Evolutionary conservation across 768 basidiomycete genomes (phyloP).

Genomic region (Calocybe cyanea): DNA sequence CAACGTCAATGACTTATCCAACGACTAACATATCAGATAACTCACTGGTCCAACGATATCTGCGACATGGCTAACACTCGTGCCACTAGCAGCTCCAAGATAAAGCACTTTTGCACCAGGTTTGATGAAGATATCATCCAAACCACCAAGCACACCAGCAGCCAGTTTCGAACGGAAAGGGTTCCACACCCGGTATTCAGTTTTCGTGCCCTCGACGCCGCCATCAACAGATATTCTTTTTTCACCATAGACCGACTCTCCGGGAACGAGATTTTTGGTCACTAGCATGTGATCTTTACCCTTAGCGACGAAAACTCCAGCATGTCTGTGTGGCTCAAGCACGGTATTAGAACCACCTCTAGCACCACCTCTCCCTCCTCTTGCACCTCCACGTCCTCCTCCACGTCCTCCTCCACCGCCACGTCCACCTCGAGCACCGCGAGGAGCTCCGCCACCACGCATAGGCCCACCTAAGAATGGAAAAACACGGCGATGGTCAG

Average conservation of each 20-base stretch:
- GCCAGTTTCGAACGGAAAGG: conserved; percentile 97
- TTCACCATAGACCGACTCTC: conserved; percentile 97
- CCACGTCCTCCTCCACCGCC: conserved; percentile 43
- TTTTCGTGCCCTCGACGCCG: conserved; percentile 75
- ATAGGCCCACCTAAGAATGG: conserved; percentile 18
- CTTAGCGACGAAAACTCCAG: conserved; percentile 94
- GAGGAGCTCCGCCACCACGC: conserved; percentile 32
- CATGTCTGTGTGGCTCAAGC: conserved; percentile 92
- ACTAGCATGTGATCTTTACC: conserved; percentile 97
- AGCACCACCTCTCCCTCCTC: conserved; percentile 64
- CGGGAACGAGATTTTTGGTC: conserved; percentile 96
- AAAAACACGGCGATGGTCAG: neutral
- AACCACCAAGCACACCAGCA: conserved; percentile 92
- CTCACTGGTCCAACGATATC: conserved; percentile 96
- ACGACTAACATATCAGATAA: conserved; percentile 5
- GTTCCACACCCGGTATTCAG: conserved; percentile 99
- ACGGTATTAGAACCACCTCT: conserved; percentile 85
- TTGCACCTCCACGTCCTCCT: conserved; percentile 30
- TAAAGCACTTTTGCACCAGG: conserved; percentile 97
- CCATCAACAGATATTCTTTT: conserved; percentile 90
- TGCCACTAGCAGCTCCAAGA: conserved; percentile 96
- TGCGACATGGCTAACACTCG: conserved; percentile 97
- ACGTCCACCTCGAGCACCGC: conserved; percentile 38
- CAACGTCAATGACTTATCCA: too few species aligned
- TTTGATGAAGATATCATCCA: conserved; percentile 89